Conservation (phyloP, 2,329 filamentous ascomycete species). For the Sporothrix pallida region DNA sequence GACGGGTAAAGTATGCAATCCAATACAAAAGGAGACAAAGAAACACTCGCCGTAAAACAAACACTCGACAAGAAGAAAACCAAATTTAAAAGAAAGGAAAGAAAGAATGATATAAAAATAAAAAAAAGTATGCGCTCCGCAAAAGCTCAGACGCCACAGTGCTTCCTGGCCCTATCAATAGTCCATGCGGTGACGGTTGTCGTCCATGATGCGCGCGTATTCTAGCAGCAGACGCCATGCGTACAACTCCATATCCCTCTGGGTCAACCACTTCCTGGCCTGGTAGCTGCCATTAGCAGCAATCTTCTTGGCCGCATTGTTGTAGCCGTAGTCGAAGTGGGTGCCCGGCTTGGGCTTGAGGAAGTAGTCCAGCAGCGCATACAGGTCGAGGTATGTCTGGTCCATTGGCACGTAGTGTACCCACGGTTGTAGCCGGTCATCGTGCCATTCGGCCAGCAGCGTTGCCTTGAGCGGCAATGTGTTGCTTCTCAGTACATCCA, state of each 20-base stretch:
- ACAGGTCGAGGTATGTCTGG: constrained; percentile 69
- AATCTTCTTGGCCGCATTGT: constrained; percentile 62
- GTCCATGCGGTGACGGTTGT: constrained; percentile 51
- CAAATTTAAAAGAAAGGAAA: neutral
- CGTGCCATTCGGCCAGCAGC: constrained; percentile 76
- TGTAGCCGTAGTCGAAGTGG: constrained; percentile 39
- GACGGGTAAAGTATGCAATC: neutral
- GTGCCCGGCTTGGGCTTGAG: constrained; percentile 49
- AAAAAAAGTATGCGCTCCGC: too few species aligned
- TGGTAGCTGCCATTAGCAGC: constrained; percentile 65
- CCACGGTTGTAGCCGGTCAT: constrained; percentile 71
- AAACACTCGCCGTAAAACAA: too few species aligned
- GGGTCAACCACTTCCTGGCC: constrained; percentile 65
- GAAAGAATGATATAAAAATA: neutral
- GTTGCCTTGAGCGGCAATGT: constrained; percentile 73
- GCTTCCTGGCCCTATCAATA: constrained; percentile 46
- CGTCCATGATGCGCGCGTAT: constrained; percentile 58
- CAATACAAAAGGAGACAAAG: too few species aligned
- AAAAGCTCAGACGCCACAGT: neutral
- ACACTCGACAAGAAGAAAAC: neutral
- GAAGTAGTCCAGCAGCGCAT: constrained; percentile 69
- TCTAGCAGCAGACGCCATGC: constrained; percentile 65
- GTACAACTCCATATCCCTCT: constrained; percentile 71
- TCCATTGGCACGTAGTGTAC: constrained; percentile 75
- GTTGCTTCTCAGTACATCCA: constrained; percentile 65